These are phyloP conservation scores for Aspergillaceae sp. DNA, from an alignment of 2,329 filamentous ascomycete species.

Conservation along the genomic window DNA sequence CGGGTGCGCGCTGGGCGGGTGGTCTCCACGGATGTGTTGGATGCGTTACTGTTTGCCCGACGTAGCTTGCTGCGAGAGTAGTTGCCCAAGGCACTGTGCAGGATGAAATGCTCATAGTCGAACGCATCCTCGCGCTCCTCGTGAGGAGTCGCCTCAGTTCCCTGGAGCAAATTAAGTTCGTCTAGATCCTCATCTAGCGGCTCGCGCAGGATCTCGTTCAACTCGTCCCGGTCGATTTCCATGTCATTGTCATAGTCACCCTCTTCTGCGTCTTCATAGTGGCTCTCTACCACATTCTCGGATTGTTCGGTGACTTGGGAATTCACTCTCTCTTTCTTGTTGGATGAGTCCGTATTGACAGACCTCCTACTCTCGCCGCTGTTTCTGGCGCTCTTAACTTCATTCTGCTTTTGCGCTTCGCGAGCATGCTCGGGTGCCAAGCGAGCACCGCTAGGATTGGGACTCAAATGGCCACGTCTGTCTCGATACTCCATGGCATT, in stretches of 20 bases:
- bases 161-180: constrained; percentile 17
- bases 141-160: constrained; percentile 60
- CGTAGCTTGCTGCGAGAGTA: constrained; percentile 27
- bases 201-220: constrained; percentile 43
- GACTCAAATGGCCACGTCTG: constrained; percentile 13
- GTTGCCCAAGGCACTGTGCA: constrained; percentile 81
- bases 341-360: constrained; percentile 1
- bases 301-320: constrained; percentile 16
- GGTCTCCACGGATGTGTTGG: constrained; percentile 45
- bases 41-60: constrained; percentile 25
- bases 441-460: constrained; percentile 30
- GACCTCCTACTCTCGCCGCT: not conserved
- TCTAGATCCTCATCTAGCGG: constrained; percentile 34
- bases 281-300: constrained; percentile 20
- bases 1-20: constrained; percentile 27
- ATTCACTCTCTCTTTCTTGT: not conserved
- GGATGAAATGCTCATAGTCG: constrained; percentile 91
- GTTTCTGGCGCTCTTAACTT: too few relatives aligned
- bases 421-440: constrained; percentile 23
- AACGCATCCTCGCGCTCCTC: constrained; percentile 93
- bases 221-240: constrained; percentile 57
- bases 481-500: constrained; percentile 31
- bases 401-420: constrained; percentile 1
- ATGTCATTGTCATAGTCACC: constrained; percentile 32
- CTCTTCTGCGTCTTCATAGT: constrained; percentile 38